A percentile compares a stretch with the other conserved stretches of the same genome.
phyloP scores from a whole-genome alignment of 352 stramenopile species.

The Phytophthora tentaculata region DNA sequence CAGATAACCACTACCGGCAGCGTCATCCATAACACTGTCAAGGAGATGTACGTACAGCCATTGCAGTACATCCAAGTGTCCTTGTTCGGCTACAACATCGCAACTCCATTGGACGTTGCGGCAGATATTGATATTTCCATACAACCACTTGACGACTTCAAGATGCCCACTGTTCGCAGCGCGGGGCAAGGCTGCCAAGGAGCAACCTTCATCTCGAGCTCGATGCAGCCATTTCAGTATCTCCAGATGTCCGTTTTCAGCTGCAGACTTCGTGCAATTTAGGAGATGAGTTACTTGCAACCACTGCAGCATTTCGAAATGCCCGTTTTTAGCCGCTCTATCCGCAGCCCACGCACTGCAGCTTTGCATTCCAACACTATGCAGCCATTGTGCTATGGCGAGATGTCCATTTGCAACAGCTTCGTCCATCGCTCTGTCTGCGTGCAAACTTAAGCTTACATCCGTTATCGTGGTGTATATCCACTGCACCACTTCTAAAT shows the following conservation, averaged over 20 bases:
- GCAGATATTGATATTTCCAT: too few species aligned
- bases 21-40: too few species aligned
- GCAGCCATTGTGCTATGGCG: neutral
- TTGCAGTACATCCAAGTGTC: neutral
- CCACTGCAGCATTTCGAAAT: constrained; percentile 12
- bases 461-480: neutral
- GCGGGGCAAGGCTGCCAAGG: too few species aligned
- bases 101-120: too few species aligned
- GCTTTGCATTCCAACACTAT: neutral
- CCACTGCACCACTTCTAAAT: constrained; percentile 16
- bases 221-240: constrained; percentile 3
- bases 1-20: too few species aligned
- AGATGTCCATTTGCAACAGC: constrained; percentile 7
- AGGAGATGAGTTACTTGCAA: neutral
- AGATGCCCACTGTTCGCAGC: constrained; percentile 5
- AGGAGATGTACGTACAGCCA: neutral
- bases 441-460: neutral
- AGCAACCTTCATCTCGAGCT: neutral
- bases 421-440: neutral
- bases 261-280: neutral
- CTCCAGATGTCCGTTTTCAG: constrained; percentile 5
- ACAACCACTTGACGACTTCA: neutral
- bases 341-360: neutral
- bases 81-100: neutral
- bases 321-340: constrained; percentile 5